Percentiles rank a stretch among this genome's conserved stretches.
phyloP scores from a whole-genome alignment of 2,329 filamentous ascomycete species.

The Colletotrichum cereale region DNA sequence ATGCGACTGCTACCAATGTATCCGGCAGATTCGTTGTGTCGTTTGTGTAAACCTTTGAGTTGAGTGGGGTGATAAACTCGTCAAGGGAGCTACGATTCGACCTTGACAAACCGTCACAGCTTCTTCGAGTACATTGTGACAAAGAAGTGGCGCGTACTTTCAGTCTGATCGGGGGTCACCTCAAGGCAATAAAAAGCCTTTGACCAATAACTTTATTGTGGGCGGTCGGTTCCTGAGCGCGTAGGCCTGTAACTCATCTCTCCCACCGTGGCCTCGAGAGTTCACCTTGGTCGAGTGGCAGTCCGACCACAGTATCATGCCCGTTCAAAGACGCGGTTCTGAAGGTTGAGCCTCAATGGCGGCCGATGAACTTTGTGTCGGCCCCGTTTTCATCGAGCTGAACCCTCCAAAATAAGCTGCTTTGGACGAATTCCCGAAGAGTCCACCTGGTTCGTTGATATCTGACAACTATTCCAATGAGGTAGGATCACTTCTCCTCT shows the following conservation, averaged over 20 bases:
- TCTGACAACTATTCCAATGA: not conserved
- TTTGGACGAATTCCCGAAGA: not conserved
- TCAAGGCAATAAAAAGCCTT: not conserved
- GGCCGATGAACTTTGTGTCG: not conserved
- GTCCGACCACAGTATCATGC: not conserved
- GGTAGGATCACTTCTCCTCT: not conserved
- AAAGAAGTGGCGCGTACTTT: not conserved
- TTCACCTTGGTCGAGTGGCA: not conserved
- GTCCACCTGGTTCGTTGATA: not conserved
- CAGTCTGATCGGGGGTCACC: not conserved
- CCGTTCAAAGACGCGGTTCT: not conserved
- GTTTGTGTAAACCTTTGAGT: not conserved
- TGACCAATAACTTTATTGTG: not conserved
- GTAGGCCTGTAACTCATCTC: not conserved
- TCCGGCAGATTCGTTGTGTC: not conserved
- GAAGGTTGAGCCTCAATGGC: not conserved
- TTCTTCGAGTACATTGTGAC: no score
- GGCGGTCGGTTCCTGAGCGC: not conserved
- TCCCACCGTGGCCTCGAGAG: not conserved
- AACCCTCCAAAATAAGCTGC: not conserved
- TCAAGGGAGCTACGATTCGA: not conserved
- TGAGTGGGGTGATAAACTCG: not conserved
- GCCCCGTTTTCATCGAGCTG: not conserved
- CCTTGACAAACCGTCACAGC: not conserved
- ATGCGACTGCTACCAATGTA: not conserved